Evolutionary conservation across 805 yeast species (phyloP).

Genomic region (Cyberlindnera galapagoensis): DNA sequence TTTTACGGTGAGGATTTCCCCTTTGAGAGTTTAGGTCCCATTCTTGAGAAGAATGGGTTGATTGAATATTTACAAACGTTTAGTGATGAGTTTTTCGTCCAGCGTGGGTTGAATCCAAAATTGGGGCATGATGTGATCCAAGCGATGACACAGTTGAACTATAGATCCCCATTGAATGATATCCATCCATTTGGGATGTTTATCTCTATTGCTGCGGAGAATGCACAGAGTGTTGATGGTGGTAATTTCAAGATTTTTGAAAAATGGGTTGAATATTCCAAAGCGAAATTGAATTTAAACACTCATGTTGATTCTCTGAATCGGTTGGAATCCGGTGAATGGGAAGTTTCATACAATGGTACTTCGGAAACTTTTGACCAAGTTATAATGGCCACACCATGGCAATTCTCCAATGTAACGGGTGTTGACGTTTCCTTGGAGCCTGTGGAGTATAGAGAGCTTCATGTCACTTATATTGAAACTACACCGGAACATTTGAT

Average conservation of each 20-base stretch:
- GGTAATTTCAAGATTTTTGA: conserved; percentile 42
- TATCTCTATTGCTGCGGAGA: conserved; percentile 34
- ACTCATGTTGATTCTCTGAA: conserved; percentile 25
- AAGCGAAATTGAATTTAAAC: conserved; percentile 26
- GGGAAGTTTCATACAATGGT: conserved; percentile 10
- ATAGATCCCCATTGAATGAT: conserved; percentile 33
- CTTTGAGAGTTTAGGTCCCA: conserved; percentile 16
- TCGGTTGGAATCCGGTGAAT: conserved; percentile 2
- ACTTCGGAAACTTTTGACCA: conserved; percentile 29
- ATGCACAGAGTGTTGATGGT: conserved; percentile 31
- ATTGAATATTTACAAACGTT: background rate
- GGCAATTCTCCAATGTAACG: conserved; percentile 21
- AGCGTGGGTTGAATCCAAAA: background rate
- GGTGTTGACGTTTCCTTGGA: conserved; percentile 10
- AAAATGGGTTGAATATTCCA: conserved; percentile 29
- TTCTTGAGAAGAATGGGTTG: conserved; percentile 22
- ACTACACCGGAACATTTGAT: conserved; percentile 18
- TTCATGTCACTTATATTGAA: conserved; percentile 33
- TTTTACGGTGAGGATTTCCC: conserved; percentile 32
- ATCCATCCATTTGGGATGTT: conserved; percentile 38
- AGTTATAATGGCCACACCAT: conserved; percentile 40
- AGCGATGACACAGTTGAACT: conserved; percentile 38
- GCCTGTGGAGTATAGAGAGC: conserved; percentile 30
- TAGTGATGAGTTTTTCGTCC: background rate
- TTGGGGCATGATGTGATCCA: conserved; percentile 28